These are phyloP conservation scores for Neofusicoccum cordaticola DNA, from an alignment of 2,329 filamentous ascomycete species.

Conservation along the genomic window DNA sequence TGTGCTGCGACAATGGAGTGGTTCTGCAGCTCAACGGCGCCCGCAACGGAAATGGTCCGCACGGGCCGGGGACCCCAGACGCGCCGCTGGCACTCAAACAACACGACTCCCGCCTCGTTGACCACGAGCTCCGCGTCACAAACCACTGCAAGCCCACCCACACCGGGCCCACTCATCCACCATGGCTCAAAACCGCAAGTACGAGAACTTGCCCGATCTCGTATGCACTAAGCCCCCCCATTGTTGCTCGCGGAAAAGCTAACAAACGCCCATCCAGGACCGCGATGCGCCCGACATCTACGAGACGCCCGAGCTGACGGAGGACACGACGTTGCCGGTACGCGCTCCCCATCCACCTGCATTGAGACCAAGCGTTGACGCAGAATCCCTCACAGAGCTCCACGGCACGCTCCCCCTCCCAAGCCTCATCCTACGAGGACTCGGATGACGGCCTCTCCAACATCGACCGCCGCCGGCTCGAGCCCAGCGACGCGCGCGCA, in stretches of 20 bases:
- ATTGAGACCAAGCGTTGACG: slow-evolving; percentile 29
- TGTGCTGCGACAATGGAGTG: neutral
- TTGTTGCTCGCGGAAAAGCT: neutral
- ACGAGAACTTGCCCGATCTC: slow-evolving; percentile 22
- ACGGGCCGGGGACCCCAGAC: slow-evolving; percentile 8
- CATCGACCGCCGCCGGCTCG: slow-evolving; percentile 74
- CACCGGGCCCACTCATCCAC: neutral
- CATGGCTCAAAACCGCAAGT: slow-evolving; percentile 21
- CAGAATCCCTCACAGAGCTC: slow-evolving; percentile 24
- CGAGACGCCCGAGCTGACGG: slow-evolving; percentile 89
- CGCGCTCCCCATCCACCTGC: slow-evolving; percentile 30
- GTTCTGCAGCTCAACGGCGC: neutral
- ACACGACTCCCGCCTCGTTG: neutral
- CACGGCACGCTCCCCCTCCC: slow-evolving; percentile 34
- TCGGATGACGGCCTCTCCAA: slow-evolving; percentile 45
- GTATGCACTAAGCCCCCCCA: slow-evolving; percentile 7
- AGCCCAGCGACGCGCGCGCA: slow-evolving; percentile 74
- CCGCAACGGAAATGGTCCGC: neutral
- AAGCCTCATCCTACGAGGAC: slow-evolving; percentile 55
- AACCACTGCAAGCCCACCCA: neutral
- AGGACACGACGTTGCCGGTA: slow-evolving; percentile 83
- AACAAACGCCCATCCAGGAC: slow-evolving; percentile 45
- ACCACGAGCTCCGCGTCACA: slow-evolving; percentile 2
- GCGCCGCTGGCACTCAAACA: slow-evolving; percentile 5
- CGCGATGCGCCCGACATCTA: slow-evolving; percentile 79